These are phyloP conservation scores for Rhododendron kiyosumense DNA, from an alignment of 148 eudicot genomes.

Conservation along the genomic window DNA sequence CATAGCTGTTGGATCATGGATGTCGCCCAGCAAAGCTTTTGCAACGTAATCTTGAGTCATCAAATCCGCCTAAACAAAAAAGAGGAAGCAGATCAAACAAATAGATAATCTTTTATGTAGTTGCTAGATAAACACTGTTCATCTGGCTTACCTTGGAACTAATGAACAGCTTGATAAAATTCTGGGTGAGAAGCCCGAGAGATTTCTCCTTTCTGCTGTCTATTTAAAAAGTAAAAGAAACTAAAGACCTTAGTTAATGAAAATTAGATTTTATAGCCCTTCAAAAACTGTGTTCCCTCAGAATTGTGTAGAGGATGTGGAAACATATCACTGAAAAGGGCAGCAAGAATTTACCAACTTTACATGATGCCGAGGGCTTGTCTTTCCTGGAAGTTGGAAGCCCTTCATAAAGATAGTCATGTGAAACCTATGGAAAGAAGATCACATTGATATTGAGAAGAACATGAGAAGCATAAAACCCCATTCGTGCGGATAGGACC, in stretches of 20 bases:
- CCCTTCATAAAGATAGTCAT: constrained; percentile 7
- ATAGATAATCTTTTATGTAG: not conserved
- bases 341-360: constrained; percentile 35
- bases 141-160: constrained; percentile 52
- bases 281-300: not conserved
- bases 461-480: not conserved
- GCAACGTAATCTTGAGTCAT: constrained; percentile 83
- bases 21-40: constrained; percentile 72
- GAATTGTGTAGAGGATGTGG: not conserved
- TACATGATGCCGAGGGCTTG: constrained; percentile 37
- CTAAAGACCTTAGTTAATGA: not conserved
- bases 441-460: not conserved
- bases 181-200: constrained; percentile 67
- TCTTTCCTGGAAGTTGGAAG: constrained; percentile 16
- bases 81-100: not conserved
- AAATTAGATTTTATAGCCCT: not conserved
- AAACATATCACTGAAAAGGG: not conserved
- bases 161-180: constrained; percentile 84
- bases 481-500: not conserved
- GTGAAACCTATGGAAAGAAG: constrained; percentile 13
- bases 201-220: constrained; percentile 85
- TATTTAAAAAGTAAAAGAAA: constrained; percentile 14
- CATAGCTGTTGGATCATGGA: constrained; percentile 55
- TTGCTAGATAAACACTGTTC: not conserved
- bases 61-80: constrained; percentile 45